These are phyloP conservation scores for Punica granatum DNA, from an alignment of 345 rosid species.

Conservation along the genomic window DNA sequence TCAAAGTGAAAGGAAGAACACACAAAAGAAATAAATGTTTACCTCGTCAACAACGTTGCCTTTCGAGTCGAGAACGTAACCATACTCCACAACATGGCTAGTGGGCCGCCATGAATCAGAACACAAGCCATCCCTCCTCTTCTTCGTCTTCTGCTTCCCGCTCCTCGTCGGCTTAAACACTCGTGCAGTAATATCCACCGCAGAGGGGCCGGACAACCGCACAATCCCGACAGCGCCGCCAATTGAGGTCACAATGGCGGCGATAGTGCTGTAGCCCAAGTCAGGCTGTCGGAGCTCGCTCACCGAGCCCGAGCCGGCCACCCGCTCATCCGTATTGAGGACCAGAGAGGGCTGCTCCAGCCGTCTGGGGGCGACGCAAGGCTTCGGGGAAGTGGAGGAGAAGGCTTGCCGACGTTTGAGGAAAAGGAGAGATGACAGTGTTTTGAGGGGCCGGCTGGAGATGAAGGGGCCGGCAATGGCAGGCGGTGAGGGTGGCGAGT, in stretches of 20 bases:
- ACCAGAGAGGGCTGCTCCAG: slow-evolving; percentile 14
- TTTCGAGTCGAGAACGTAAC: slow-evolving; percentile 51
- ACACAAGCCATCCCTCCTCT: slow-evolving; percentile 18
- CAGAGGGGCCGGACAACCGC: slow-evolving; percentile 62
- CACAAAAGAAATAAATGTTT: not conserved
- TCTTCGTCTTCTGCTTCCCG: slow-evolving; percentile 24
- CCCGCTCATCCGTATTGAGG: slow-evolving; percentile 50
- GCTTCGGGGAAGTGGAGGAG: slow-evolving; percentile 23
- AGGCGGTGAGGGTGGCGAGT: slow-evolving; percentile 5
- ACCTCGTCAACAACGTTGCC: slow-evolving; percentile 82
- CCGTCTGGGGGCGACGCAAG: slow-evolving; percentile 19
- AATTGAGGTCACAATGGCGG: slow-evolving; percentile 70
- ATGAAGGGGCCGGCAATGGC: slow-evolving; percentile 8
- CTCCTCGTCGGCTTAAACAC: slow-evolving; percentile 51
- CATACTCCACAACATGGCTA: slow-evolving; percentile 84
- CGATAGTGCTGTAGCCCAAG: slow-evolving; percentile 47
- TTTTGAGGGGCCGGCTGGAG: slow-evolving; percentile 17
- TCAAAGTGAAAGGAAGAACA: not conserved
- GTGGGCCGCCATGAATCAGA: slow-evolving; percentile 49
- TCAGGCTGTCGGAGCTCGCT: slow-evolving; percentile 13
- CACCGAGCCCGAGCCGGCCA: slow-evolving; percentile 20
- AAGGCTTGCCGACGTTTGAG: slow-evolving; percentile 17
- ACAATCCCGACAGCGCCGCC: slow-evolving; percentile 87
- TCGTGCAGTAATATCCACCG: slow-evolving; percentile 51
- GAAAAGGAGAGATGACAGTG: slow-evolving; percentile 18